phyloP scores from a whole-genome alignment of 2,329 filamentous ascomycete species.

The Colletotrichum aenigma region DNA sequence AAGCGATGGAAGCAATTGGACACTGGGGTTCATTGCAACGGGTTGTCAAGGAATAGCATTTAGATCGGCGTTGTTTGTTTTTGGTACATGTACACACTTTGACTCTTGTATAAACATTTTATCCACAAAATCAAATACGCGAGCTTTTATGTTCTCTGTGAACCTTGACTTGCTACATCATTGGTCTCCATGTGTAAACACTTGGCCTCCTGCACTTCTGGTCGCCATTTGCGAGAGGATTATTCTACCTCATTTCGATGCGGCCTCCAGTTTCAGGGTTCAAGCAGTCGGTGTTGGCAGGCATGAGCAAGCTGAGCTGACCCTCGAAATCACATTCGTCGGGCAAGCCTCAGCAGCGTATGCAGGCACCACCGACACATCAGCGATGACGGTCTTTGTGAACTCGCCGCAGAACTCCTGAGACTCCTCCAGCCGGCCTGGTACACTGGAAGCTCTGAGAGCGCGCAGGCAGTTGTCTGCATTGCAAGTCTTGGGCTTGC shows the following conservation, averaged over 20 bases:
- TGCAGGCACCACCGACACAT: constrained; percentile 22
- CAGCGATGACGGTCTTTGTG: constrained; percentile 20
- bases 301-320: constrained; percentile 26
- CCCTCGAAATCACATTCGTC: constrained; percentile 24
- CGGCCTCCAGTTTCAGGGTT: not conserved
- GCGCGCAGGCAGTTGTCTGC: constrained; percentile 27
- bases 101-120: not conserved
- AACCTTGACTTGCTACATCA: not conserved
- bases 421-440: constrained; percentile 23
- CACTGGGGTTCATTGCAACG: not conserved
- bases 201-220: not conserved
- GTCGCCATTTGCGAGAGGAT: not conserved
- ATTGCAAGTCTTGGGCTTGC: constrained; percentile 25
- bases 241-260: not conserved
- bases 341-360: constrained; percentile 23
- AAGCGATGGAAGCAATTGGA: not conserved
- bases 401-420: constrained; percentile 25
- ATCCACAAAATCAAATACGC: not conserved
- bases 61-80: not conserved
- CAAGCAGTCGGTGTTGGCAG: constrained; percentile 22
- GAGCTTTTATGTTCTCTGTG: not conserved
- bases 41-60: not conserved
- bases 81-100: not conserved
- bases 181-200: not conserved
- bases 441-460: constrained; percentile 18